Evolutionary conservation across 2,329 filamentous ascomycete species (phyloP).

Genomic region (Fonsecaea pugnacius): DNA sequence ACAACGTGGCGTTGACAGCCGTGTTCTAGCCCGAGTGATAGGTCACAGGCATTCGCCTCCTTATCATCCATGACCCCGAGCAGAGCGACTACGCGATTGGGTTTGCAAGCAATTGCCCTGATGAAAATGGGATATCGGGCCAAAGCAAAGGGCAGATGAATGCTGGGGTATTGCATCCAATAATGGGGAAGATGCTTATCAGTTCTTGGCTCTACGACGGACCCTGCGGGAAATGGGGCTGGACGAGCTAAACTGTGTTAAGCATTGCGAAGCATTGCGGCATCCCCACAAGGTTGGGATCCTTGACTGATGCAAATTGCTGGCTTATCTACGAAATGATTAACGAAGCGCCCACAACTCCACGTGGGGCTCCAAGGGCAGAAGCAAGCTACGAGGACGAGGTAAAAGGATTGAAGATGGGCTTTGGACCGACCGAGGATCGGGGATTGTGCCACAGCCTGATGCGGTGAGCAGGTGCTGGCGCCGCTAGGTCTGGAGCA

Average conservation of each 20-base stretch:
- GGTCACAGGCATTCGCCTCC: conserved; percentile 13
- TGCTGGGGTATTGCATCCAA: conserved; percentile 27
- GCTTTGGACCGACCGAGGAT: background rate
- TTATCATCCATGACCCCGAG: conserved; percentile 20
- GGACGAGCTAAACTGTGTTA: conserved; percentile 27
- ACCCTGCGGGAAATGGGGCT: conserved; percentile 3
- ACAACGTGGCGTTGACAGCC: conserved; percentile 19
- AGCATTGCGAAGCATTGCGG: conserved; percentile 18
- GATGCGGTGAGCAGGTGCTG: background rate
- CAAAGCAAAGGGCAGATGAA: conserved; percentile 1
- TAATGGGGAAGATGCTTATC: conserved; percentile 32
- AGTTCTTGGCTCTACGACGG: conserved; percentile 22
- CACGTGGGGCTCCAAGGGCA: conserved; percentile 9
- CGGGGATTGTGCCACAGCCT: background rate
- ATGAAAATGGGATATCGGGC: conserved; percentile 6
- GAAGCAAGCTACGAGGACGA: background rate
- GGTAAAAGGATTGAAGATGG: background rate
- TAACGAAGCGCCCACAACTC: conserved; percentile 5
- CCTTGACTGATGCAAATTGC: background rate
- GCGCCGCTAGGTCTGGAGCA: background rate
- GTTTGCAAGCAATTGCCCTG: conserved; percentile 22
- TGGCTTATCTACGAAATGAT: conserved; percentile 13
- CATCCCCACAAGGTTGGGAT: conserved; percentile 7
- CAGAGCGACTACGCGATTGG: conserved; percentile 17
- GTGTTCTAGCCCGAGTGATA: conserved; percentile 6